Base-by-base conservation (phyloP, 2,329 filamentous ascomycete genomes). In the Cadophora luteo-olivacea region DNA sequence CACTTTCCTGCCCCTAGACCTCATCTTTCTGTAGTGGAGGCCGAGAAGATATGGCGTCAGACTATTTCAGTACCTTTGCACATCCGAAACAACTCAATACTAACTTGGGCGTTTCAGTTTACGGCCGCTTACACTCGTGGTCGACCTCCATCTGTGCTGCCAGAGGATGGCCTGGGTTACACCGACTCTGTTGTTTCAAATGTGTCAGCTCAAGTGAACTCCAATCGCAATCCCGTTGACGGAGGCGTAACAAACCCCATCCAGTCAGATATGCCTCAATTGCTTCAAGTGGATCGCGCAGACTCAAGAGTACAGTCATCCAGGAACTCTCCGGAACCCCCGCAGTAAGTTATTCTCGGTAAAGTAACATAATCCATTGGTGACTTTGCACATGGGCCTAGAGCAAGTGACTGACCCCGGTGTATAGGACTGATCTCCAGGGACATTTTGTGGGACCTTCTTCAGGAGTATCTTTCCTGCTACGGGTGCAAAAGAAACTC, bases 101-200 rank as follows among this genome's bases (percentile, higher is more conserved):
- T 49, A 49, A 49, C n/a, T 49, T 22, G 5, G 6, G 45, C 3
- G 45, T 22, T 11, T 19, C 7, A 49, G 22, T 87, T 84, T 71
- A 81, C 82, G 29, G 83, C 84, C 24, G 79, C 80, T 0, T 86
- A 87, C 71, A 82, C 80, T 22, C 77, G 84, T 69, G 83, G 83
- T 4, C 77, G 82, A 70, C 68, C 82, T 41, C 82, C 83, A 8
- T 78, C 80, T 36, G 77, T 83, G 19, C 19, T 33, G 61, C 60
- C 67, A 58, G 73, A 67, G 54, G 69, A 66, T 33, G 54, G 33
- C 52, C 22, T 48, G 38, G 29, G 36, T 7, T 32, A 61, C 22
- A 41, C 32, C 29, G 45, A 49, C 5, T 22, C 45, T 4, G 45
- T 6, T 49, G n/a, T 49, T 4, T 49, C 45, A 1, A 49, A 22